phyloP scores from a whole-genome alignment of 768 basidiomycete genomes.

The Suillus decipiens region DNA sequence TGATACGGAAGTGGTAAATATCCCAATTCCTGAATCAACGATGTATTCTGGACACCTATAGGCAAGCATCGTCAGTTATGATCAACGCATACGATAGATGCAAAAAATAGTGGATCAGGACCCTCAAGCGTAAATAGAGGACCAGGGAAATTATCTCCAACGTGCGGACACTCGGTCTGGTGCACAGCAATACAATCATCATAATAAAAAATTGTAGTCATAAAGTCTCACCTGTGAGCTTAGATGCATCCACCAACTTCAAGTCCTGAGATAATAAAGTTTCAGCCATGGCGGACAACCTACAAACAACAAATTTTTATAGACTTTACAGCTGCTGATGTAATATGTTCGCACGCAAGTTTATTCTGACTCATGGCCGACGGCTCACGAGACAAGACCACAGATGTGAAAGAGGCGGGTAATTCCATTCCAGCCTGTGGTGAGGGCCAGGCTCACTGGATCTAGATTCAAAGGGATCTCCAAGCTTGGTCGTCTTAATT shows the following conservation, averaged over 20 bases:
- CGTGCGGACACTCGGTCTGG: conserved; percentile 35
- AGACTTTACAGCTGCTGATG: neutral
- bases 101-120: conserved; percentile 24
- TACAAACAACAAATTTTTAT: neutral
- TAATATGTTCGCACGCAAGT: conserved; percentile 12
- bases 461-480: neutral
- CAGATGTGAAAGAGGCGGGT: too few species aligned
- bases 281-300: too few species aligned
- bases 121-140: conserved; percentile 37
- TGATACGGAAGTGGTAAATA: conserved; percentile 76
- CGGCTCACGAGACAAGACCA: too few species aligned
- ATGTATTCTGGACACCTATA: conserved; percentile 7
- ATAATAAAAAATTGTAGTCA: conserved; percentile 10
- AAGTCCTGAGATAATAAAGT: too few species aligned
- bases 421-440: neutral
- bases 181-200: conserved; percentile 40
- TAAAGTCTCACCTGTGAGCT: neutral
- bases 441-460: neutral
- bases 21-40: conserved; percentile 62
- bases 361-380: too few species aligned
- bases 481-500: neutral
- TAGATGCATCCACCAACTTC: too few species aligned
- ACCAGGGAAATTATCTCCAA: conserved; percentile 36
- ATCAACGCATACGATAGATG: neutral
- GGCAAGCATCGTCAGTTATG: neutral